Base-by-base conservation (phyloP, 495 filamentous ascomycete species). In the Penicillium coprophilum region DNA sequence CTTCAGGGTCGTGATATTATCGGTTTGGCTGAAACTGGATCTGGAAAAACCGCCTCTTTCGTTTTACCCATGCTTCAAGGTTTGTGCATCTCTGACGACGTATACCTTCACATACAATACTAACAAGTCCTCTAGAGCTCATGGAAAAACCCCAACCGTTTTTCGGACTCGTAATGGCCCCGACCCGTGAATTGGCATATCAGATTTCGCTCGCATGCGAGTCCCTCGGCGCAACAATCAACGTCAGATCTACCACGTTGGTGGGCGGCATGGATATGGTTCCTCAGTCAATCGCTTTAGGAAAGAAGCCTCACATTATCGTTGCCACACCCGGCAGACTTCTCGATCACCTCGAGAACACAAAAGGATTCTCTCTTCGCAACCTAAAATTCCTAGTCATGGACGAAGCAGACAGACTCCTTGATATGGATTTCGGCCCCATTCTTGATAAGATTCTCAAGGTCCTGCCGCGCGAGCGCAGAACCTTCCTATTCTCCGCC, bases 241-340 rank as follows among this genome's bases (percentile, higher is more conserved):
- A 81, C 13, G 90, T 96, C 6, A 78, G 88, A 63, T 87, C 82
- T 60, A 83, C 88, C 11, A 83, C 92, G 8, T 81, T 98, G 31
- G 86, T 97, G 15, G 94, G 94, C 51, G 94, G 94, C 9, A 87
- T 98, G 84, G 93, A 97, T 59, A 96, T 96, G 89, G 86, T 96
- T 0, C 79, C 90, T 1, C 94, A 98, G 68, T 71, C 87, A 1
- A 93, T 98, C 56, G 85, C 91, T 0, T 80, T 98, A 2, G 89
- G 87, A 8, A 96, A 96, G 80, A 92, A 91, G 55, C 93, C 93
- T 3, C 93, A 97, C 56, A 85, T 96, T 12, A 69, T 96, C 32
- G 77, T 81, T 44, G 94, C 93, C 0, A 96, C 94, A 0, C 94
- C 94, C 0, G 93, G 94, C 46, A 84, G 94, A 50, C 73, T 98